Evolutionary conservation across 2,329 filamentous ascomycete species (phyloP).

Genomic region (Paecilomyces niveus): DNA sequence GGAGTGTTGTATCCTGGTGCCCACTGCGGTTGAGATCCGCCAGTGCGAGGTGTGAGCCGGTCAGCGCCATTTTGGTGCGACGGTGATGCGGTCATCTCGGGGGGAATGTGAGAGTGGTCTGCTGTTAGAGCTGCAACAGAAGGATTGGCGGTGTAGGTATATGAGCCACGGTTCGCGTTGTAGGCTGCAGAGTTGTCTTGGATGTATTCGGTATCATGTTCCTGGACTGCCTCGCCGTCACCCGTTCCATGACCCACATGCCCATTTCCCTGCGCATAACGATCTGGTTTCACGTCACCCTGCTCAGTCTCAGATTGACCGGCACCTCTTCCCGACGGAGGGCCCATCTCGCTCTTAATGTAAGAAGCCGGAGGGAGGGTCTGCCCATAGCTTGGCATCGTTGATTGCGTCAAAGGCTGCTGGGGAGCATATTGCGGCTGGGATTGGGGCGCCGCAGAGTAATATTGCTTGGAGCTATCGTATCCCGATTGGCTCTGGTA

Average conservation of each 20-base stretch:
- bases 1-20: constrained; percentile 69
- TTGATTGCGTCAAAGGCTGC: constrained; percentile 52
- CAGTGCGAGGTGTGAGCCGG: constrained; percentile 75
- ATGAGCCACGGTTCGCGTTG: constrained; percentile 63
- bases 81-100: constrained; percentile 77
- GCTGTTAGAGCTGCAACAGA: constrained; percentile 59
- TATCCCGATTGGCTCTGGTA: constrained; percentile 69
- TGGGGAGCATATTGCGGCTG: constrained; percentile 64
- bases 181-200: constrained; percentile 69
- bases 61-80: constrained; percentile 73
- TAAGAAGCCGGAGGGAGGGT: constrained; percentile 52
- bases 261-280: constrained; percentile 53
- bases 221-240: constrained; percentile 65
- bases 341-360: constrained; percentile 82
- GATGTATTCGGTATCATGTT: constrained; percentile 71
- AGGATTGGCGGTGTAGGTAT: constrained; percentile 66
- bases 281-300: constrained; percentile 61
- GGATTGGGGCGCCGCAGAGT: constrained; percentile 60
- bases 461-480: constrained; percentile 70
- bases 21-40: constrained; percentile 67
- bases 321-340: constrained; percentile 58
- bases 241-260: constrained; percentile 47
- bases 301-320: constrained; percentile 56
- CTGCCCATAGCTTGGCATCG: constrained; percentile 61
- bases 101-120: constrained; percentile 69